phyloP scores from a whole-genome alignment of 257 asterid genomes.

The Capsicum rhomboideum region DNA sequence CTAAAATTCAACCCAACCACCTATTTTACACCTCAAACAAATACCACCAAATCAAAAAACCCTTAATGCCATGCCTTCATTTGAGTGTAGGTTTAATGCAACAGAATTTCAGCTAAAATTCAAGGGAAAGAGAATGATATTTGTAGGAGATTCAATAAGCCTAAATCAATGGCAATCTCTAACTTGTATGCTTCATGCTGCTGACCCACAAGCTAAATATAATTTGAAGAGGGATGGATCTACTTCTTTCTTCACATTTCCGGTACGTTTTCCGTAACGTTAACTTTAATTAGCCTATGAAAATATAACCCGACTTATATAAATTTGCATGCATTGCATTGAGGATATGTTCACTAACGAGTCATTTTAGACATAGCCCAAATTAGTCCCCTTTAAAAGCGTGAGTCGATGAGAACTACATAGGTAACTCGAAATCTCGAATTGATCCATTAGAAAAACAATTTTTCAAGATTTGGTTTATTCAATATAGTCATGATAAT shows the following conservation, averaged over 20 bases:
- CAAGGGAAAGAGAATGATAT: conserved; percentile 19
- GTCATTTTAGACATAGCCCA: too few species aligned
- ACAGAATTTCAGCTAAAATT: conserved; percentile 1
- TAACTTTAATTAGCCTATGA: background rate
- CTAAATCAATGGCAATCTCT: conserved; percentile 35
- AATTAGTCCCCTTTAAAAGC: too few species aligned
- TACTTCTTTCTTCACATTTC: conserved; percentile 14
- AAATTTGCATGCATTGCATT: too few species aligned
- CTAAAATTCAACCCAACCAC: too few species aligned
- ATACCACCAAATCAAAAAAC: too few species aligned
- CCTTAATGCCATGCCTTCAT: background rate
- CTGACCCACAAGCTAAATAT: conserved; percentile 7
- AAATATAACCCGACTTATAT: background rate
- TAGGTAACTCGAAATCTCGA: too few species aligned
- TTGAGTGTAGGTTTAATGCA: conserved; percentile 14
- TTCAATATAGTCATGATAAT: too few species aligned
- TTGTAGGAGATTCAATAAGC: conserved; percentile 32
- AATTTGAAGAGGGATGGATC: background rate
- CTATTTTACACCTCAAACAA: too few species aligned
- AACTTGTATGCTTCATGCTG: conserved; percentile 26
- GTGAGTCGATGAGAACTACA: too few species aligned
- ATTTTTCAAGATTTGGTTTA: too few species aligned
- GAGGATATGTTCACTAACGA: too few species aligned
- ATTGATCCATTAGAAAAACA: too few species aligned
- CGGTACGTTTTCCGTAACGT: background rate